A percentile compares a stretch with the other conserved stretches of the same genome.
phyloP scores from a whole-genome alignment of 2,329 filamentous ascomycete species.

The Taxawa tesnikishii region DNA sequence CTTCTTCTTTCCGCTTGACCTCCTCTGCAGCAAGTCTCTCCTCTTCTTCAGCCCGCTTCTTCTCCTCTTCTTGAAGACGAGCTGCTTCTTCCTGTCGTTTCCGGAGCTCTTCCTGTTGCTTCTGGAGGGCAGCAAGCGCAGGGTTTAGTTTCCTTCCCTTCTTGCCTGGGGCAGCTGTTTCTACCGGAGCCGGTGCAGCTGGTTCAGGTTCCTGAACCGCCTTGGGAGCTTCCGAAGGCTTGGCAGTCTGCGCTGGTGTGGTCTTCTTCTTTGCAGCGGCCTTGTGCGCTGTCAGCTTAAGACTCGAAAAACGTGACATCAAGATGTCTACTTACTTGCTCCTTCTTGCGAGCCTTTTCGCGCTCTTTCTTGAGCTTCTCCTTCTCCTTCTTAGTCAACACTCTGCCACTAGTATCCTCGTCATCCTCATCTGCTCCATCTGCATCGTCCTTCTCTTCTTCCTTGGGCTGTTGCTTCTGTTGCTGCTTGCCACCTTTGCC shows the following conservation, averaged over 20 bases:
- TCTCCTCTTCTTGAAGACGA: slow-evolving; percentile 48
- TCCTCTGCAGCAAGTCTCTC: slow-evolving; percentile 57
- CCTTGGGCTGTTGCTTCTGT: slow-evolving; percentile 22
- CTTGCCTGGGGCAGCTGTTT: slow-evolving; percentile 34
- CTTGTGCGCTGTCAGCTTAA: slow-evolving; percentile 27
- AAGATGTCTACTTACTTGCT: slow-evolving; percentile 62
- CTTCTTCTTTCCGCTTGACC: slow-evolving; percentile 58
- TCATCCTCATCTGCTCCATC: slow-evolving; percentile 43
- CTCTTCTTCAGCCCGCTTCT: slow-evolving; percentile 51
- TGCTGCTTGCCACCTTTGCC: slow-evolving; percentile 41
- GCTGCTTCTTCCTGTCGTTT: slow-evolving; percentile 53
- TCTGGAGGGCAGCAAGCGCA: slow-evolving; percentile 60
- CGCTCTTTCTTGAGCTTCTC: slow-evolving; percentile 96
- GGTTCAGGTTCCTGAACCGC: slow-evolving; percentile 29
- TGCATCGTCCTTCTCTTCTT: slow-evolving; percentile 29
- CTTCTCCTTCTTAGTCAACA: slow-evolving; percentile 97
- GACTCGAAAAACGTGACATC: no score
- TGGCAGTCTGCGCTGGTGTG: slow-evolving; percentile 36
- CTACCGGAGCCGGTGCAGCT: slow-evolving; percentile 37
- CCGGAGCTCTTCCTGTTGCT: slow-evolving; percentile 69
- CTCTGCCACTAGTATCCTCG: slow-evolving; percentile 46
- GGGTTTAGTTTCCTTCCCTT: slow-evolving; percentile 88
- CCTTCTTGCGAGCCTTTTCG: slow-evolving; percentile 97
- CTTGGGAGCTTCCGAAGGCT: slow-evolving; percentile 25
- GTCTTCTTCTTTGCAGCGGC: slow-evolving; percentile 75